phyloP scores from a whole-genome alignment of 179 eudicot species.

The Patellifolia procumbens region DNA sequence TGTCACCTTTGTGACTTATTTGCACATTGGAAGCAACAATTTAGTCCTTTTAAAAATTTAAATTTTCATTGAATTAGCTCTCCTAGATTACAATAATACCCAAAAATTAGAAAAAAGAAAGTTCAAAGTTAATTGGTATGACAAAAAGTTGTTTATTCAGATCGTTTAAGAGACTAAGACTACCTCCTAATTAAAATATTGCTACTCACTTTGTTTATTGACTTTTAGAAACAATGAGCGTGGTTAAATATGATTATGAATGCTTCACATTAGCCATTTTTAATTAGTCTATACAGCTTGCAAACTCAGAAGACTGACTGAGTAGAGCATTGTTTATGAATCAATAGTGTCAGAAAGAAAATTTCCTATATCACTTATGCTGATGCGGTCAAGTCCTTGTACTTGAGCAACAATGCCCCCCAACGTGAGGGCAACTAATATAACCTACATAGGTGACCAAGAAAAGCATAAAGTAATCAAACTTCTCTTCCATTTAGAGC shows the following conservation, averaged over 20 bases:
- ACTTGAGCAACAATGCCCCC: background rate
- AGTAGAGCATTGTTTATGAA: background rate
- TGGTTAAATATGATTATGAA: background rate
- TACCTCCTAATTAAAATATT: too few relatives aligned
- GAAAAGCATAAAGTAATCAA: background rate
- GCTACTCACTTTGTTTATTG: background rate
- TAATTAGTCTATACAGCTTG: background rate
- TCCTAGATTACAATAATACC: too few relatives aligned
- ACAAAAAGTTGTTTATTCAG: too few relatives aligned
- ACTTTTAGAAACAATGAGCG: background rate
- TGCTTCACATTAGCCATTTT: background rate
- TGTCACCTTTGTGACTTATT: too few relatives aligned
- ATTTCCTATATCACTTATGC: too few relatives aligned
- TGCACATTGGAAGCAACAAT: too few relatives aligned
- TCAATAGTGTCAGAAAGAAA: background rate
- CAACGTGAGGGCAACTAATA: conserved; percentile 9
- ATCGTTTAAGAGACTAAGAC: too few relatives aligned
- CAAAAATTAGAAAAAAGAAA: too few relatives aligned
- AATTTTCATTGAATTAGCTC: too few relatives aligned
- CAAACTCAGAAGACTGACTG: background rate
- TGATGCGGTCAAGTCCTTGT: background rate
- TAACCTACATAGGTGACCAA: background rate
- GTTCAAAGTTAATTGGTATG: too few relatives aligned
- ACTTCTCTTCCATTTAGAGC: background rate
- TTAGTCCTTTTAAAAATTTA: too few relatives aligned